Conservation (phyloP, 1,284 basidiomycete species). For the Cutaneotrichosporon cavernicola region DNA sequence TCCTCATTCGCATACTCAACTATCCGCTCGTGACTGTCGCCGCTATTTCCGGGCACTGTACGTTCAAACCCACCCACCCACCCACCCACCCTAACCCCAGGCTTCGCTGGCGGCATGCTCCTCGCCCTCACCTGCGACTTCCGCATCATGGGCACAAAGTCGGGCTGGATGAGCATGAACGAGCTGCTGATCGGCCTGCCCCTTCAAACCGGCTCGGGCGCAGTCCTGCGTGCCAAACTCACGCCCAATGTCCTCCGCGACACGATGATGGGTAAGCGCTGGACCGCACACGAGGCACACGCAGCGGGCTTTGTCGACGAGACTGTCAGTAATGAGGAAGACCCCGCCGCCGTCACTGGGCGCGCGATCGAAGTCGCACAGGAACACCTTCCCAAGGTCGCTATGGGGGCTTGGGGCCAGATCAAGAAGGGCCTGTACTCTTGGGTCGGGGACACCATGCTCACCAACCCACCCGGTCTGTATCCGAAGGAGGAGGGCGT, state of each 20-base stretch:
- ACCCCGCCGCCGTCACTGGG: slow-evolving; percentile 59
- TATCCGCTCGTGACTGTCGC: slow-evolving; percentile 65
- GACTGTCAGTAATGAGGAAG: slow-evolving; percentile 57
- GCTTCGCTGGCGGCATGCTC: slow-evolving; percentile 81
- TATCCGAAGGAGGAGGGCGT: background rate
- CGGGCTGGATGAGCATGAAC: slow-evolving; percentile 88
- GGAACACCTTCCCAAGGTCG: slow-evolving; percentile 52
- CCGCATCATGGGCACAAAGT: slow-evolving; percentile 79
- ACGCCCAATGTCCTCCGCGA: slow-evolving; percentile 59
- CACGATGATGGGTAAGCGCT: slow-evolving; percentile 76
- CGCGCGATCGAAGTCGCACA: slow-evolving; percentile 52
- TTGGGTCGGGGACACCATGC: slow-evolving; percentile 50
- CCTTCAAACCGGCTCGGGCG: slow-evolving; percentile 58
- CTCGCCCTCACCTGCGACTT: slow-evolving; percentile 82
- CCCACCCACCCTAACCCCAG: slow-evolving; percentile 40
- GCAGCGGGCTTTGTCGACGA: slow-evolving; percentile 71
- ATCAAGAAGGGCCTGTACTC: slow-evolving; percentile 56
- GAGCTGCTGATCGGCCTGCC: slow-evolving; percentile 74
- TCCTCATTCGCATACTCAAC: slow-evolving; percentile 41
- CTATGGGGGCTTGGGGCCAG: slow-evolving; percentile 55
- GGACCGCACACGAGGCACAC: slow-evolving; percentile 71
- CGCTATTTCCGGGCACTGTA: slow-evolving; percentile 78
- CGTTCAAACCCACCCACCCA: slow-evolving; percentile 15
- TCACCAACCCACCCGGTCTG: slow-evolving; percentile 10
- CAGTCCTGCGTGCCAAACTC: slow-evolving; percentile 50